Base-by-base conservation (phyloP, 495 filamentous ascomycete species). In the Ramalina intermedia region DNA sequence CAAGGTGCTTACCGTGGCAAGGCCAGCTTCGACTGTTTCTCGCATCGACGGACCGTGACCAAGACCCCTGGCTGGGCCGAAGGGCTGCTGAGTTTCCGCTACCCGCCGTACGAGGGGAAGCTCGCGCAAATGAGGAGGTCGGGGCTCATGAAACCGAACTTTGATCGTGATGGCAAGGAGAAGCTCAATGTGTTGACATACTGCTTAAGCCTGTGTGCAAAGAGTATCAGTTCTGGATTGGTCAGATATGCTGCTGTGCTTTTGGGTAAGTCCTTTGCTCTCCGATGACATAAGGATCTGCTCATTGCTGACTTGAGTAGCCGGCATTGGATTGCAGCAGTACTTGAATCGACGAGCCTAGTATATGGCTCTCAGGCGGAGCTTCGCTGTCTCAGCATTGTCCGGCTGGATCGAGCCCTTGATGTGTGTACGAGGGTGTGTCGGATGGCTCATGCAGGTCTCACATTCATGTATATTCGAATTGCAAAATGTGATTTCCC, bases 51-150 rank as follows among this genome's bases (percentile, higher is more conserved):
- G 46, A 76, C 78, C 50, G 69, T 94, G 49, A 81, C 80, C 43
- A 77, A 70, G 51, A 89, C 82, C 35, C 88, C 89, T 6, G 58
- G 66, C 52, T 96, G 89, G 89, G 72, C 87, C 55, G 89, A 96
- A 56, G 62, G 68, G 13, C 58, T 91, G 54, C 65, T 96, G 50
- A 68, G 70, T 38, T 72, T 88, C 52, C 75, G 89, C 38, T 96
- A 96, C 68, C 81, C 87, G 54, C 89, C 89, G 2, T 90, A 84
- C 61, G 64, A 58, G 6, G 75, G 67, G 47, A 83, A 87, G 62
- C 57, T 82, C 41, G 64, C 66, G 55, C 68, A 75, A 52, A 71
- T 81, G 60, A 61, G 71, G 54, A 66, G 65, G 41, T 74, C 81
- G 63, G 79, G 66, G 49, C 65, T 62, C 2, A 37, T 66, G 51